Conservation (phyloP, 2,329 filamentous ascomycete species). For the Calonectria henricotiae region DNA sequence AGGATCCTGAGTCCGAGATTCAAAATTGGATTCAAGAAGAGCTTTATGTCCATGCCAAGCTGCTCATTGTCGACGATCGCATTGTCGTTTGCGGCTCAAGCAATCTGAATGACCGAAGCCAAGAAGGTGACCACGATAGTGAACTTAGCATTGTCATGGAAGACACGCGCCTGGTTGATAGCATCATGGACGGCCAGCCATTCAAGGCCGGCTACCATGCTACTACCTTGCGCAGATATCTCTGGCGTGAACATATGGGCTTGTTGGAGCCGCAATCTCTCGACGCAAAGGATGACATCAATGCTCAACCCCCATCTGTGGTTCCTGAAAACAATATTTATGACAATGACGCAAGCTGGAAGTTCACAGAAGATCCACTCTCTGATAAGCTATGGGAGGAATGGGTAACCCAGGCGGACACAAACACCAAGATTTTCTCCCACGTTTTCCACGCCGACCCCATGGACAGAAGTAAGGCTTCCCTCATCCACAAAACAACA, state of each 20-base stretch:
- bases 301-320: conserved; percentile 80
- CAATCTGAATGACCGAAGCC: conserved; percentile 93
- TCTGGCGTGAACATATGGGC: conserved; percentile 94
- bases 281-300: conserved; percentile 78
- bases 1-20: conserved; percentile 81
- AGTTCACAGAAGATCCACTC: conserved; percentile 81
- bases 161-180: conserved; percentile 81
- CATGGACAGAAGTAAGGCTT: conserved; percentile 80
- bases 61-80: conserved; percentile 90
- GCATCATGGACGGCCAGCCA: conserved; percentile 83
- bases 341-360: conserved; percentile 74
- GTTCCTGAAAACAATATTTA: conserved; percentile 77
- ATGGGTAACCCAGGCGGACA: conserved; percentile 80
- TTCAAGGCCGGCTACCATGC: conserved; percentile 88
- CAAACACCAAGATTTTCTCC: conserved; percentile 83
- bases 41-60: conserved; percentile 94
- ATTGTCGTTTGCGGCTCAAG: conserved; percentile 89
- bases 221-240: conserved; percentile 82
- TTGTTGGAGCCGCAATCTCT: conserved; percentile 82
- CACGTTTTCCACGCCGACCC: conserved; percentile 91
- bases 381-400: conserved; percentile 76
- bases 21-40: conserved; percentile 96
- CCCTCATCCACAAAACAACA: neutral
- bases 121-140: conserved; percentile 90
- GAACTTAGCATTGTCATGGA: conserved; percentile 93